Evolutionary conservation across 148 eudicot genomes (phyloP).

Genomic region (Vaccinium darrowii): DNA sequence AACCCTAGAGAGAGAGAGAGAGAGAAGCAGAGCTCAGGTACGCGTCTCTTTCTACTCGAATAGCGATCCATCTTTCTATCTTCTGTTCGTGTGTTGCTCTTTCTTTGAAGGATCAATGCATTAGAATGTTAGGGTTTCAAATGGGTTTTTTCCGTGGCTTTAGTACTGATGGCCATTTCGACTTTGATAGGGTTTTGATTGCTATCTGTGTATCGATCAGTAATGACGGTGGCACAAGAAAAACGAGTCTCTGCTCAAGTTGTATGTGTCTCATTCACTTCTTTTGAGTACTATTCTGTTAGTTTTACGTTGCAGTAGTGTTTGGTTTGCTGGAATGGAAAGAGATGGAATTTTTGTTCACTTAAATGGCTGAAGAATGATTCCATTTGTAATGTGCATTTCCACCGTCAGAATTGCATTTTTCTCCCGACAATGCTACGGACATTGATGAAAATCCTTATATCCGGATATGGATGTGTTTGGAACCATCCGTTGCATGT

Average conservation of each 20-base stretch:
- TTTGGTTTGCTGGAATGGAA: background rate
- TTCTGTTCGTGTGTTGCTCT: background rate
- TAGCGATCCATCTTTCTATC: background rate
- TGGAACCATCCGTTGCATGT: no score
- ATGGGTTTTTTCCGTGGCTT: background rate
- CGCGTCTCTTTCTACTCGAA: background rate
- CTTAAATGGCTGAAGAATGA: background rate
- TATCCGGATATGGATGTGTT: no score
- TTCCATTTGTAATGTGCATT: background rate
- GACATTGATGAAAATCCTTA: no score
- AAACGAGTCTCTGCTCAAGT: slow-evolving; percentile 50
- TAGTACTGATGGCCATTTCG: background rate
- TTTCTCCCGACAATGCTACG: no score
- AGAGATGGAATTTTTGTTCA: background rate
- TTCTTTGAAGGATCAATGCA: background rate
- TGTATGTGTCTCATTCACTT: slow-evolving; percentile 27
- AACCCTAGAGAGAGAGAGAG: slow-evolving; percentile 19
- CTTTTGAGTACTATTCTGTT: background rate
- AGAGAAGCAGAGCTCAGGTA: slow-evolving; percentile 1
- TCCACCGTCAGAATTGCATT: no score
- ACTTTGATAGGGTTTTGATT: slow-evolving; percentile 11
- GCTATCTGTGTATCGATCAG: slow-evolving; percentile 10
- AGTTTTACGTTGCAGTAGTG: background rate
- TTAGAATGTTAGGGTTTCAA: slow-evolving; percentile 7
- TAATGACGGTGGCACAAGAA: slow-evolving; percentile 19